Percentiles rank a stretch among this genome's conserved stretches.
Conservation (phyloP, 768 basidiomycete genomes). For the Leccinum boreale region DNA sequence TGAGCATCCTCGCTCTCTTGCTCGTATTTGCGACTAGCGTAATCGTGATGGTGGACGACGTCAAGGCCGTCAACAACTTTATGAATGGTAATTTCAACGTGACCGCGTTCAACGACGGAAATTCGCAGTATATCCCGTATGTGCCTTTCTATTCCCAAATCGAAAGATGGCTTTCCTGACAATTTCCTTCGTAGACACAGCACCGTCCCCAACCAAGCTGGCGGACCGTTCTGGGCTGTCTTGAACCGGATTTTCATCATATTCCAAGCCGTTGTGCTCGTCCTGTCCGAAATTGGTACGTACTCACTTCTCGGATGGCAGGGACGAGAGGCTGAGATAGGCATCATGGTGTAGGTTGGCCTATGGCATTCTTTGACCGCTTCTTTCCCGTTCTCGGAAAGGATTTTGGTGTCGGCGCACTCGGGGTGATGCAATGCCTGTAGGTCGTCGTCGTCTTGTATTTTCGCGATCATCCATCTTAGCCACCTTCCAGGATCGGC, state of each 20-base stretch:
- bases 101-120: constrained; percentile 39
- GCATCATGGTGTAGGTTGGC: constrained; percentile 52
- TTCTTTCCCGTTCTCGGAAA: constrained; percentile 90
- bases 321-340: neutral
- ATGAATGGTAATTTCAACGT: constrained; percentile 35
- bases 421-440: constrained; percentile 87
- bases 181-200: constrained; percentile 44
- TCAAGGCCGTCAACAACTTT: constrained; percentile 72
- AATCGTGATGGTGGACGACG: constrained; percentile 68
- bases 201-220: constrained; percentile 91
- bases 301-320: neutral
- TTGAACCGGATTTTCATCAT: constrained; percentile 81
- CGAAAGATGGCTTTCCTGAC: neutral
- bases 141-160: constrained; percentile 16
- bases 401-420: constrained; percentile 82
- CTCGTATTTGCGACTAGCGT: constrained; percentile 80
- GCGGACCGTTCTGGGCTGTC: constrained; percentile 90
- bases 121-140: constrained; percentile 85
- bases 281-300: constrained; percentile 45
- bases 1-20: constrained; percentile 76
- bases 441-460: constrained; percentile 33
- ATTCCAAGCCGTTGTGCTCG: constrained; percentile 72
- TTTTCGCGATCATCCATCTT: neutral
- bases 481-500: constrained; percentile 44
- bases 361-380: constrained; percentile 73